These are phyloP conservation scores for Leishmania tropica DNA, from an alignment of 208 protist genomes.

Conservation along the genomic window DNA sequence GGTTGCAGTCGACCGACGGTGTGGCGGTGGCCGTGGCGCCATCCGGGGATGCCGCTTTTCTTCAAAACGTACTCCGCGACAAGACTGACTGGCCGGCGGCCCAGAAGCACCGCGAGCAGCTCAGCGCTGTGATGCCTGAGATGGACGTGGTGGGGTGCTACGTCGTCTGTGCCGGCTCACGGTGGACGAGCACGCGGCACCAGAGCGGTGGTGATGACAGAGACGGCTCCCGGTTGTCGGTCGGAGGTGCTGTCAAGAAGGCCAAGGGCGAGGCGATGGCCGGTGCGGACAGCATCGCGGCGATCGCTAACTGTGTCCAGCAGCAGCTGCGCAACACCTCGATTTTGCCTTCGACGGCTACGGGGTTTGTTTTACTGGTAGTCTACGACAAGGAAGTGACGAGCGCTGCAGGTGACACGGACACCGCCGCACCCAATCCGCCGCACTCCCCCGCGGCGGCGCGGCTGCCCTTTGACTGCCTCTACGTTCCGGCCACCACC, in stretches of 20 bases:
- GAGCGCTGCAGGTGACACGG: background rate
- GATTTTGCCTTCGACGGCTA: conserved; percentile 12
- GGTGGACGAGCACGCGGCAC: background rate
- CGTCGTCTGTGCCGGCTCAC: conserved; percentile 33
- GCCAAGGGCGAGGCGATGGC: background rate
- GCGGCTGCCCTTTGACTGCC: conserved; percentile 22
- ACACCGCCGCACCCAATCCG: background rate
- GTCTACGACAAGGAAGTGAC: conserved; percentile 24
- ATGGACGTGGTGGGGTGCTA: conserved; percentile 73
- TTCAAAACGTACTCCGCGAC: background rate
- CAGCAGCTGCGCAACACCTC: conserved; percentile 1
- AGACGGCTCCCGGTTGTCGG: background rate
- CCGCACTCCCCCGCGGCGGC: background rate
- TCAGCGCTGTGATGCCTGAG: conserved; percentile 55
- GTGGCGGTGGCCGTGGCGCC: conserved; percentile 2
- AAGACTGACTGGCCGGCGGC: conserved; percentile 49
- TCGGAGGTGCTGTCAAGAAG: conserved; percentile 5
- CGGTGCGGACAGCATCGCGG: conserved; percentile 26
- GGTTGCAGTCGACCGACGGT: background rate
- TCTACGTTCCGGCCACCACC: conserved; percentile 3
- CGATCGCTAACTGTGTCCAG: conserved; percentile 34
- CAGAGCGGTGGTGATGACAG: background rate
- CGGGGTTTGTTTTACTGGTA: conserved; percentile 13
- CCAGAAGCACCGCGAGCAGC: conserved; percentile 35
- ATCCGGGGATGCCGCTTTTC: background rate